Conservation (phyloP, 495 filamentous ascomycete genomes). For the Ascodesmis nigricans region DNA sequence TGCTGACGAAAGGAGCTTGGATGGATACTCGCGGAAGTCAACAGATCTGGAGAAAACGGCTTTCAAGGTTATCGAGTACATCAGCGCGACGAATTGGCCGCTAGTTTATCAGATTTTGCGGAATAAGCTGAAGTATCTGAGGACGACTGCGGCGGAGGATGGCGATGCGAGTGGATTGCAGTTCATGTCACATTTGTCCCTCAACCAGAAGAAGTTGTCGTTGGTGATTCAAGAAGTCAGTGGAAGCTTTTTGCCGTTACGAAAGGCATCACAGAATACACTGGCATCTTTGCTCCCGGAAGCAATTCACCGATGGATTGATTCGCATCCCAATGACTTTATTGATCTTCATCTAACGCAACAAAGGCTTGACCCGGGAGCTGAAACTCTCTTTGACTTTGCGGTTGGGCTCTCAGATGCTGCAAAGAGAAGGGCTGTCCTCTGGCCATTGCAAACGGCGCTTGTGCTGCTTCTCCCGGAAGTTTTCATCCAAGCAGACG, state of each 20-base stretch:
- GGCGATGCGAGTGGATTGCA: constrained; percentile 30
- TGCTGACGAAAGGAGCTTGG: constrained; percentile 21
- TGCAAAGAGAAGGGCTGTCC: constrained; percentile 28
- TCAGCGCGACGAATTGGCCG: constrained; percentile 38
- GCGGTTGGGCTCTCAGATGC: constrained; percentile 34
- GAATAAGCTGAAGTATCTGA: constrained; percentile 25
- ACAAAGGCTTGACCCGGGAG: constrained; percentile 35
- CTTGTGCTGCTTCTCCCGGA: constrained; percentile 39
- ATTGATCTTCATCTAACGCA: constrained; percentile 34
- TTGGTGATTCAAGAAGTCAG: constrained; percentile 38
- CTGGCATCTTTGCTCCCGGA: constrained; percentile 36
- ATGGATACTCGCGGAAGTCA: constrained; percentile 20
- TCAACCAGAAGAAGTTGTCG: constrained; percentile 36
- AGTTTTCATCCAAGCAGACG: constrained; percentile 40
- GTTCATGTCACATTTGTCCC: constrained; percentile 36
- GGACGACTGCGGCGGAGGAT: constrained; percentile 27
- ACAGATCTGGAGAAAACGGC: constrained; percentile 18
- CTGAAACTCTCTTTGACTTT: constrained; percentile 44
- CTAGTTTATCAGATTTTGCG: constrained; percentile 34
- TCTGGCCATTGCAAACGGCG: constrained; percentile 39
- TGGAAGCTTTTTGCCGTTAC: constrained; percentile 38
- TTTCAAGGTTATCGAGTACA: constrained; percentile 31
- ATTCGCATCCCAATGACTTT: constrained; percentile 39
- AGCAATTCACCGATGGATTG: constrained; percentile 39
- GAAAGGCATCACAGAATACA: constrained; percentile 37